phyloP scores from a whole-genome alignment of 106 monocot genomes.

The Acorus calamus region DNA sequence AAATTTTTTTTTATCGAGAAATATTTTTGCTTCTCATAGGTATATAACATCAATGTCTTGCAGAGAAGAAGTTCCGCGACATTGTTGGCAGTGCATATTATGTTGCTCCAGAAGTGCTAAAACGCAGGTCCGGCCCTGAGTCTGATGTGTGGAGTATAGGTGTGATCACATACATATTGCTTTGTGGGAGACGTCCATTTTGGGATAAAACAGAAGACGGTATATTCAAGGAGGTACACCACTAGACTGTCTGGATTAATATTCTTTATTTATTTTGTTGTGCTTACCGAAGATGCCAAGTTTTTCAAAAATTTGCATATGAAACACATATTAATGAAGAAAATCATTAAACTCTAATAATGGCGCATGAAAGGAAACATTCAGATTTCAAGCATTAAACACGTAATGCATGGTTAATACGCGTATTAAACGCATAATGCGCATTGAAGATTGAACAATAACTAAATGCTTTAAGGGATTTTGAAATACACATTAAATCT shows the following conservation, averaged over 20 bases:
- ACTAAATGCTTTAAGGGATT: too few relatives aligned
- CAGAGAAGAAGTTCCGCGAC: slow-evolving; percentile 75
- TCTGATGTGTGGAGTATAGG: slow-evolving; percentile 99
- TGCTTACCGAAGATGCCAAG: too few relatives aligned
- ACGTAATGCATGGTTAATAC: too few relatives aligned
- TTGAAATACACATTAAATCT: too few relatives aligned
- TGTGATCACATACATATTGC: slow-evolving; percentile 94
- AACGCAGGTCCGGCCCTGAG: slow-evolving; percentile 80
- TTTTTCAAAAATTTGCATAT: neutral
- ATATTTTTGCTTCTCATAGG: too few relatives aligned
- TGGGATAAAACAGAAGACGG: slow-evolving; percentile 97
- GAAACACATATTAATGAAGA: too few relatives aligned
- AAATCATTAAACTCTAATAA: too few relatives aligned
- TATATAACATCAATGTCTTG: neutral
- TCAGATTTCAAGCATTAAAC: too few relatives aligned
- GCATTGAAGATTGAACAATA: too few relatives aligned
- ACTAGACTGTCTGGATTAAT: neutral
- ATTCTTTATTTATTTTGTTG: neutral
- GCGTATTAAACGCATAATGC: too few relatives aligned
- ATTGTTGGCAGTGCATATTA: slow-evolving; percentile 97
- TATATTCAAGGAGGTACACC: slow-evolving; percentile 71
- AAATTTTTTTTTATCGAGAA: too few relatives aligned
- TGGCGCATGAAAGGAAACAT: too few relatives aligned
- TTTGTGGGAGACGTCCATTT: slow-evolving; percentile 90
- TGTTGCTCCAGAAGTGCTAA: slow-evolving; percentile 91